Base-by-base conservation (phyloP, 2,329 filamentous ascomycete genomes). In the Botryotinia calthae region DNA sequence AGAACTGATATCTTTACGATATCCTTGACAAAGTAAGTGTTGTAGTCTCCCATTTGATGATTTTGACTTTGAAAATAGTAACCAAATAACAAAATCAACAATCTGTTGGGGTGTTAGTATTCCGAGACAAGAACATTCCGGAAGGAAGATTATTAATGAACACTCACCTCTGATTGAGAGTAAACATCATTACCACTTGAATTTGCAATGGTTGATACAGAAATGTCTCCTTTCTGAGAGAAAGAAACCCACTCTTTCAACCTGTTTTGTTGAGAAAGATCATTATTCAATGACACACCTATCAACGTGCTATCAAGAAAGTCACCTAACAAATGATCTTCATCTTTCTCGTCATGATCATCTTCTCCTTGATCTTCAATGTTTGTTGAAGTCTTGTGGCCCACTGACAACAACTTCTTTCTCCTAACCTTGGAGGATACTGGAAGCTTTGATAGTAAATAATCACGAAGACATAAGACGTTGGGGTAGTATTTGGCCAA, bases 1-100 rank as follows among this genome's bases (percentile, higher is more conserved):
- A 44, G 73, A 72, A 63, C 70, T 72, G 40, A 76, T 62, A 71
- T 82, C 80, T 76, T 86, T 88, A 77, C 91, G 89, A 78, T 91
- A 97, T 37, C 95, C 95, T 84, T 97, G 91, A 77, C 93, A 95
- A 7, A 99, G 87, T 8, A 97, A 79, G 82, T 98, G 93, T 68
- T 88, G 87, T 2, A 91, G 90, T 78, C 87, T 88, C 67, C 84
- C 81, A 73, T 82, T 82, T 42, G 81, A 78, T 31, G 80, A 80
- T 46, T 85, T 83, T 25, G 84, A 82, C 76, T 87, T 86, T 20
- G 87, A 88, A 81, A 97, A 97, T 2, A 97, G 84, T 16, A 88
- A 85, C 89, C 91, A 94, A 59, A 98, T 88, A 42, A 88, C 87
- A 81, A 93, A 94, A 79, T 95, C 91, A 61, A 95, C 86, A 77